Evolutionary conservation across 2,329 filamentous ascomycete genomes (phyloP), one percentile per base, ranked within the genome.

Genomic region (Phialophora macrospora): DNA sequence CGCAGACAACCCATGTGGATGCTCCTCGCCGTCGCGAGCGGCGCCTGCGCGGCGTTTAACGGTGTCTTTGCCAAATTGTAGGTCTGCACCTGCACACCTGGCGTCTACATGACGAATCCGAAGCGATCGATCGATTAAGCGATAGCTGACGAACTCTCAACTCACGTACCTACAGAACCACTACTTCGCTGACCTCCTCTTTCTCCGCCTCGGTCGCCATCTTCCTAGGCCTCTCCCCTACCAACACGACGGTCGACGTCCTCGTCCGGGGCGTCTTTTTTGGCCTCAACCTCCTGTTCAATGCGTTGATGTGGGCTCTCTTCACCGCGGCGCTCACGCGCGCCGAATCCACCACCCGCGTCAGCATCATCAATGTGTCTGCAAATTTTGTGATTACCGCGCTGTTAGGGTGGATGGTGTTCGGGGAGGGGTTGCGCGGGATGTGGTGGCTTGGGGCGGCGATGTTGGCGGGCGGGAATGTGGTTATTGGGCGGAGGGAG

Each of bases 11-110:
- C 72, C 9, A 24, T 73, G n/a, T 83, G 81, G 81, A 79, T 88
- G 54, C 72, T 85, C 67, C 81, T 87, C 63, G 86, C 87, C 55
- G 76, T 88, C 41, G 80, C 84, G n/a, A 86, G 84, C 70, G 87
- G 87, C 63, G 81, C 82, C 48, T 89, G 86, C 74, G 87, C 87
- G 20, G 86, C 87, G 11, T 79, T 87, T 72, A 89, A 89, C 70
- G 87, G 87, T 58, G 82, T 88, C n/a, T 89, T 89, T 74, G 87
- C 87, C 11, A 89, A 89, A 76, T 79, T 89, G 84, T 87, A 79
- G 48, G 76, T 73, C 28, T 38, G 17, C 38, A 17, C 2, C 34
- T 41, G 34, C 34, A 32, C 30, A 32, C 30, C 8, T 28, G 28
- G 28, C 28, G 32, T 17, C 34, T 41, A 17, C 38, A 2, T 6